Evolutionary conservation across 805 yeast species (phyloP).

Genomic region (Candida berthetii): DNA sequence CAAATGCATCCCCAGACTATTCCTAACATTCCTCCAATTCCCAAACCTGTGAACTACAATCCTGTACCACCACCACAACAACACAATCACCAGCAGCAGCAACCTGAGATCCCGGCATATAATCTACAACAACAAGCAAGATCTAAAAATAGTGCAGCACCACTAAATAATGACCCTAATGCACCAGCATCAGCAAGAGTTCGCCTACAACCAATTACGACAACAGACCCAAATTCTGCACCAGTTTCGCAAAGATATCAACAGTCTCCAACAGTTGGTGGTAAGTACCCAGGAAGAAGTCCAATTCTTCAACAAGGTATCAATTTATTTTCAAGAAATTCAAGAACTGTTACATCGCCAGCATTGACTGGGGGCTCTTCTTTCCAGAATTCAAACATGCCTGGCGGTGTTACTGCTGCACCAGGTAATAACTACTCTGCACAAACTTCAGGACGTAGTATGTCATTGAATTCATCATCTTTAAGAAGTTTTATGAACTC

Average conservation of each 20-base stretch:
- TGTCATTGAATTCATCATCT: slow-evolving; percentile 27
- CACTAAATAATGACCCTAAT: slow-evolving; percentile 4
- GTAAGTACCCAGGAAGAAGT: slow-evolving; percentile 18
- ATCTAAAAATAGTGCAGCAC: slow-evolving; percentile 7
- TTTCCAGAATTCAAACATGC: slow-evolving; percentile 2
- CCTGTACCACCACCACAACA: slow-evolving; percentile 13
- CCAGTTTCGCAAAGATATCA: slow-evolving; percentile 14
- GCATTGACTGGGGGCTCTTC: slow-evolving; percentile 1
- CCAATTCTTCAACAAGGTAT: slow-evolving; percentile 33
- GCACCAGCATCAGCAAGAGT: slow-evolving; percentile 7
- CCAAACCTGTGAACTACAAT: slow-evolving; percentile 11
- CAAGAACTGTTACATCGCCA: slow-evolving; percentile 19
- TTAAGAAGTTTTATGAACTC: slow-evolving; percentile 23
- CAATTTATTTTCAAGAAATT: slow-evolving; percentile 24
- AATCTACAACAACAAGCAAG: slow-evolving; percentile 8
- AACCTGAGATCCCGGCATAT: slow-evolving; percentile 6
- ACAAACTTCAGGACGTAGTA: slow-evolving; percentile 19
- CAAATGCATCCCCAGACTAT: slow-evolving; percentile 1
- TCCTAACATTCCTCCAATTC: slow-evolving; percentile 6
- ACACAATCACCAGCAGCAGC: slow-evolving; percentile 15
- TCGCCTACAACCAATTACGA: slow-evolving; percentile 12
- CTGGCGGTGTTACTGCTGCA: slow-evolving; percentile 5
- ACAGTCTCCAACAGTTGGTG: slow-evolving; percentile 7
- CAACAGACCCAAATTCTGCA: slow-evolving; percentile 9
- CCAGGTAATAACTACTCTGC: slow-evolving; percentile 4